Conservation (phyloP, 495 filamentous ascomycete species). For the Neurospora sp. region DNA sequence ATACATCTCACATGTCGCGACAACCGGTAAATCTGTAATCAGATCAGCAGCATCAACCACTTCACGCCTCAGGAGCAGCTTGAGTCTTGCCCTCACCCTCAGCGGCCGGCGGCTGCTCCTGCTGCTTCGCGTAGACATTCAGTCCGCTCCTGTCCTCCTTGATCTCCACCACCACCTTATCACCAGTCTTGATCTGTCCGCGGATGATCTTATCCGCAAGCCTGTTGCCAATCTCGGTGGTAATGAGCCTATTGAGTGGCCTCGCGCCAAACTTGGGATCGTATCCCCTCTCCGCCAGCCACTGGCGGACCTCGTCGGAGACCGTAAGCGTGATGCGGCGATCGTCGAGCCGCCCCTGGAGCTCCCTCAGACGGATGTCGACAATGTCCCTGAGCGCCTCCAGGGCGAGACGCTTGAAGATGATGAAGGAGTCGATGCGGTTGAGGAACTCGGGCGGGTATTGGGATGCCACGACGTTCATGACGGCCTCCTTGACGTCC, state of each 20-base stretch:
- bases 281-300: slow-evolving; percentile 82
- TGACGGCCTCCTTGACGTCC: slow-evolving; percentile 63
- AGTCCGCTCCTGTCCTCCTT: slow-evolving; percentile 45
- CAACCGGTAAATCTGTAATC: neutral
- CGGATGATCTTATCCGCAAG: slow-evolving; percentile 87
- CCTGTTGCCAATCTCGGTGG: slow-evolving; percentile 76
- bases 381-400: slow-evolving; percentile 83
- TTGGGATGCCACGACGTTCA: slow-evolving; percentile 69
- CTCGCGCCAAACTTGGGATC: slow-evolving; percentile 86
- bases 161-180: slow-evolving; percentile 57
- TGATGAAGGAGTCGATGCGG: slow-evolving; percentile 90
- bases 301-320: slow-evolving; percentile 59
- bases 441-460: slow-evolving; percentile 96
- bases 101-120: neutral
- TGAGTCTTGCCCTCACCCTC: neutral
- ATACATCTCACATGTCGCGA: neutral
- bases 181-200: slow-evolving; percentile 66
- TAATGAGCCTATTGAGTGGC: slow-evolving; percentile 85
- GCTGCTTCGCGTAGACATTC: slow-evolving; percentile 21
- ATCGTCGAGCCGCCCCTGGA: slow-evolving; percentile 76
- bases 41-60: neutral
- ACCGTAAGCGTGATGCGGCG: slow-evolving; percentile 71
- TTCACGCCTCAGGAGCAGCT: neutral
- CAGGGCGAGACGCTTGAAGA: slow-evolving; percentile 76
- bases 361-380: slow-evolving; percentile 78